Conservation (phyloP, 2,329 filamentous ascomycete species). For the Didymella pinodella region DNA sequence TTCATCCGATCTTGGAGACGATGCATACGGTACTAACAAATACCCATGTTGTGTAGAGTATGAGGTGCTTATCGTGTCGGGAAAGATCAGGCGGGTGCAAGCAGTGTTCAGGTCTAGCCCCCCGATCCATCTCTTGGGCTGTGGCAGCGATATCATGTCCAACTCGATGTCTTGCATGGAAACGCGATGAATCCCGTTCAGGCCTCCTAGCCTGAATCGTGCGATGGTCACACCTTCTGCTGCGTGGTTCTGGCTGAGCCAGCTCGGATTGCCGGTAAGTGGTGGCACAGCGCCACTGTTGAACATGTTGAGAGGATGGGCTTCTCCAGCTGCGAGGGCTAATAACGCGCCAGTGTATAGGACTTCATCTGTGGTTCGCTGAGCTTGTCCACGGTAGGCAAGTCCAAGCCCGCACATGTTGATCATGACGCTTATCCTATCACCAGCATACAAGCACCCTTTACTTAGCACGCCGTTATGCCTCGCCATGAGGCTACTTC, state of each 20-base stretch:
- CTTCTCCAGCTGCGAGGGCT: constrained; percentile 25
- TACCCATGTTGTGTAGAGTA: no score
- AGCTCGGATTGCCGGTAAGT: constrained; percentile 13
- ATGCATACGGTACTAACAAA: no score
- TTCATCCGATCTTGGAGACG: background rate
- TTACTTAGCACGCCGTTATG: constrained; percentile 20
- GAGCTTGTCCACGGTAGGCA: constrained; percentile 18
- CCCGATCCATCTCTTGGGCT: background rate
- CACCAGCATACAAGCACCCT: constrained; percentile 20
- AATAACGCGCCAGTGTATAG: constrained; percentile 20
- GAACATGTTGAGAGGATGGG: constrained; percentile 24
- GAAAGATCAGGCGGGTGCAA: constrained; percentile 6
- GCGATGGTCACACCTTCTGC: constrained; percentile 12
- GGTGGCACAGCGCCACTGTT: background rate
- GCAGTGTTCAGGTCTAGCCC: background rate
- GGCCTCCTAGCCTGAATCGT: constrained; percentile 6
- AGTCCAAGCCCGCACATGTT: constrained; percentile 26
- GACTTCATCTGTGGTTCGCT: constrained; percentile 17
- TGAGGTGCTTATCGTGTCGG: background rate
- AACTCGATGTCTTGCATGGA: constrained; percentile 21
- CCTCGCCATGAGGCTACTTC: constrained; percentile 24
- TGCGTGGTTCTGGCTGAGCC: constrained; percentile 15
- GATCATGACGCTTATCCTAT: constrained; percentile 27
- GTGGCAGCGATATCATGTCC: constrained; percentile 21
- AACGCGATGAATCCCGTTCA: constrained; percentile 20